Evolutionary conservation across 495 filamentous ascomycete species (phyloP).

Genomic region (Penicillium daleae): DNA sequence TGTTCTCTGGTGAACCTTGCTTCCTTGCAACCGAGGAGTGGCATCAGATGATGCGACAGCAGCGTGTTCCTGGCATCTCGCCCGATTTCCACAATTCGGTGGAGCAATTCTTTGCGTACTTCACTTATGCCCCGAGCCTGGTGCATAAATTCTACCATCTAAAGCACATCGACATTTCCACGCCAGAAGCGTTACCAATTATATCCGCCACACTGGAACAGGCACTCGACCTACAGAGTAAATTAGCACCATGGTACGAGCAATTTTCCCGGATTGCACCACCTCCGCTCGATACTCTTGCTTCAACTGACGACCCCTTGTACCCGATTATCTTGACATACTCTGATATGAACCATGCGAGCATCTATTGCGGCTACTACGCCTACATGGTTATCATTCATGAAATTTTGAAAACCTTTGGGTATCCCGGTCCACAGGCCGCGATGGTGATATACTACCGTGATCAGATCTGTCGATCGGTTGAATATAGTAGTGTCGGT

Average conservation of each 20-base stretch:
- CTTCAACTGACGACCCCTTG: conserved; percentile 26
- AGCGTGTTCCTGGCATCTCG: conserved; percentile 20
- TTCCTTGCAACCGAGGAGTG: conserved; percentile 36
- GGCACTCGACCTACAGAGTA: conserved; percentile 31
- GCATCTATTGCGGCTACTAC: conserved; percentile 37
- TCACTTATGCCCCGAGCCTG: conserved; percentile 37
- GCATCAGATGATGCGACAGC: conserved; percentile 38
- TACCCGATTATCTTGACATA: conserved; percentile 34
- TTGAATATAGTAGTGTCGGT: conserved; percentile 36
- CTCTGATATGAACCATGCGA: conserved; percentile 29
- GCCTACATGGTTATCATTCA: conserved; percentile 41
- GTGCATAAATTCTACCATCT: conserved; percentile 35
- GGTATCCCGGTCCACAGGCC: conserved; percentile 33
- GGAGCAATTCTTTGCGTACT: conserved; percentile 38
- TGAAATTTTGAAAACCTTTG: conserved; percentile 31
- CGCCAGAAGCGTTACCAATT: conserved; percentile 14
- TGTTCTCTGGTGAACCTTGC: conserved; percentile 39
- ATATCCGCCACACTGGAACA: conserved; percentile 24
- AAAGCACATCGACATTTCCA: conserved; percentile 22
- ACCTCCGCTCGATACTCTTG: conserved; percentile 27
- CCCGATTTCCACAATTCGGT: conserved; percentile 23
- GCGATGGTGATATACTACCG: conserved; percentile 34
- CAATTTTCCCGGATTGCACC: conserved; percentile 27
- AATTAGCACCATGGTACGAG: conserved; percentile 32
- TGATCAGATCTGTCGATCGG: conserved; percentile 42